phyloP scores from a whole-genome alignment of 2,329 filamentous ascomycete genomes.

The Calonectria honghensis region DNA sequence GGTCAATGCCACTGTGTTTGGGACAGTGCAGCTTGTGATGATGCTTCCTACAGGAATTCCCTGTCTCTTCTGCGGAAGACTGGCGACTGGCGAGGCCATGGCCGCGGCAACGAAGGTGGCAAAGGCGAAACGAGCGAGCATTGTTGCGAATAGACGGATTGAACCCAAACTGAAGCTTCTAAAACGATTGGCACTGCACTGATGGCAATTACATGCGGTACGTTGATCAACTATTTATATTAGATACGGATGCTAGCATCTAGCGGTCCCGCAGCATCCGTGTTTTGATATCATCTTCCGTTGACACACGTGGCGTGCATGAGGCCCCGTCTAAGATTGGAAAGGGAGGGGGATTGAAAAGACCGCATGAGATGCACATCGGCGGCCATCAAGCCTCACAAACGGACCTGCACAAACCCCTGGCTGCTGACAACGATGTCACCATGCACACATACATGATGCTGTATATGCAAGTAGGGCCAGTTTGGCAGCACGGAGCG shows the following conservation, averaged over 20 bases:
- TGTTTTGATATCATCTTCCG: not conserved
- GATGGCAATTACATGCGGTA: not conserved
- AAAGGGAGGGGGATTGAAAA: conserved; percentile 10
- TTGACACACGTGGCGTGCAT: conserved; percentile 30
- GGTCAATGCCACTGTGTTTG: conserved; percentile 59
- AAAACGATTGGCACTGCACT: not conserved
- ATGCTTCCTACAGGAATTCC: conserved; percentile 40
- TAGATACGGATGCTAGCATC: too few species aligned
- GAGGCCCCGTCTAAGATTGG: not conserved
- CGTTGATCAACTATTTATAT: conserved; percentile 26
- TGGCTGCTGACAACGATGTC: conserved; percentile 17
- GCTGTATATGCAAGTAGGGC: not conserved
- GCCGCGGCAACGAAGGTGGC: not conserved
- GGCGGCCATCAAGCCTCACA: conserved; percentile 23
- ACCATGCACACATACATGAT: conserved; percentile 5
- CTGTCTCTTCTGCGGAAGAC: not conserved
- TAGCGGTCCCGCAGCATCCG: conserved; percentile 8
- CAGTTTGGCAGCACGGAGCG: not conserved
- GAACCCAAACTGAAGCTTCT: not conserved
- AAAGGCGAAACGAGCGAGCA: conserved; percentile 19
- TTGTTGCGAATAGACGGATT: not conserved
- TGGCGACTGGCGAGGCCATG: conserved; percentile 9
- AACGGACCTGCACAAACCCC: conserved; percentile 19
- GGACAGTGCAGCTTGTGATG: conserved; percentile 51
- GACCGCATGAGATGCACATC: conserved; percentile 14